These are phyloP conservation scores for Vairimorpha ceranae DNA, from an alignment of 371 early-diverging fungal genomes.

Conservation along the genomic window DNA sequence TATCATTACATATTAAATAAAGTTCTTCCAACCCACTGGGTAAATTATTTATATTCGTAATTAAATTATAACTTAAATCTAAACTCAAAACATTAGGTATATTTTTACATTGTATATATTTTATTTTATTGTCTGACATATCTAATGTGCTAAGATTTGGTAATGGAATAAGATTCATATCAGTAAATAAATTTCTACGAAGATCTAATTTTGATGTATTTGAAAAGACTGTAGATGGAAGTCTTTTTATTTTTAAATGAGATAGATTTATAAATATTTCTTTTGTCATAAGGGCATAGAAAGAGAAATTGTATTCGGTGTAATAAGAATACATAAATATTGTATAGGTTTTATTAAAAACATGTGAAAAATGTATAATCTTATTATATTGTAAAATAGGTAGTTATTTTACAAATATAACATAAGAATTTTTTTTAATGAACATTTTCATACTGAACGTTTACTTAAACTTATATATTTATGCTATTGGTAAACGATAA, in stretches of 20 bases:
- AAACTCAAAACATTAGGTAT: conserved; percentile 40
- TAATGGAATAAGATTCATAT: conserved; percentile 11
- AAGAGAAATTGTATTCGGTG: no score
- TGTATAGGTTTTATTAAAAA: no score
- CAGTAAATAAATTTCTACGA: conserved; percentile 36
- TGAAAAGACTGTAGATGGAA: conserved; percentile 23
- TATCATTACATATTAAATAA: conserved; percentile 57
- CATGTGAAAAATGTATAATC: no score
- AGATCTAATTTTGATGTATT: conserved; percentile 10
- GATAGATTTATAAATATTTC: background rate
- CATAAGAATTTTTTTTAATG: no score
- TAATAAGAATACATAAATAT: no score
- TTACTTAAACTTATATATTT: no score
- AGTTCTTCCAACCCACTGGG: conserved; percentile 38
- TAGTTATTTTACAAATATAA: no score
- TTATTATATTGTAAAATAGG: no score
- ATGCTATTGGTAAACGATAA: no score
- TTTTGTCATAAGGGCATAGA: no score
- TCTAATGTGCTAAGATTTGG: conserved; percentile 46
- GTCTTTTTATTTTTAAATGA: conserved; percentile 20
- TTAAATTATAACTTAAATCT: conserved; percentile 55
- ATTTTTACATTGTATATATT: conserved; percentile 17
- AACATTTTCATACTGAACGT: no score
- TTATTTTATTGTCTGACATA: conserved; percentile 54
- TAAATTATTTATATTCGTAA: conserved; percentile 13